Conservation (phyloP, 768 basidiomycete species). For the Mycena albidolilacea region DNA sequence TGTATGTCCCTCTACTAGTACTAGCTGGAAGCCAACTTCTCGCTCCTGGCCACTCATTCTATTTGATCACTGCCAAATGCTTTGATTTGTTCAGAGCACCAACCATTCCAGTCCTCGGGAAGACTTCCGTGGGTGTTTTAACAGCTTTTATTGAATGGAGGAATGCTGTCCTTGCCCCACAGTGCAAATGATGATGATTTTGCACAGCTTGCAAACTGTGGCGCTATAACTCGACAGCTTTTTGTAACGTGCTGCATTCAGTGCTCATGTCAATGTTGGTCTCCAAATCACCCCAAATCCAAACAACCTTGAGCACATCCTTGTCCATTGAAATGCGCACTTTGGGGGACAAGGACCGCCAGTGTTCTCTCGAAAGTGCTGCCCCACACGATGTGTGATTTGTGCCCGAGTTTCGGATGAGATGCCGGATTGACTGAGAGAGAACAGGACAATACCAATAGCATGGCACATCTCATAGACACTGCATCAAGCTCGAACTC, state of each 20-base stretch:
- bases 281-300: neutral
- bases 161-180: too few relatives aligned
- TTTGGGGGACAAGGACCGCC: constrained; percentile 8
- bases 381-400: constrained; percentile 33
- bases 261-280: constrained; percentile 23
- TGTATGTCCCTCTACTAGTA: too few relatives aligned
- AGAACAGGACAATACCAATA: constrained; percentile 31
- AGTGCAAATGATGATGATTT: neutral
- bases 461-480: constrained; percentile 19
- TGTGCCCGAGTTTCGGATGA: neutral
- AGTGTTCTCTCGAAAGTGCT: constrained; percentile 30
- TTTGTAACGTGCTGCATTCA: too few relatives aligned
- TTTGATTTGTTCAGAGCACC: too few relatives aligned
- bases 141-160: too few relatives aligned
- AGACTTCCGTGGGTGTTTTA: too few relatives aligned
- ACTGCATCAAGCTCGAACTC: neutral
- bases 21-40: too few relatives aligned
- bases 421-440: neutral
- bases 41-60: too few relatives aligned
- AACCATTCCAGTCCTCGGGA: too few relatives aligned
- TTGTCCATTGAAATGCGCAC: constrained; percentile 32
- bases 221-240: too few relatives aligned
- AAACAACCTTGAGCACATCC: constrained; percentile 3
- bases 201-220: neutral
- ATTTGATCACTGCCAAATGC: too few relatives aligned